Percentiles rank a stretch among this genome's conserved stretches.
Conservation (phyloP, 75 land plant species). For the Sequoiadendron giganteum region DNA sequence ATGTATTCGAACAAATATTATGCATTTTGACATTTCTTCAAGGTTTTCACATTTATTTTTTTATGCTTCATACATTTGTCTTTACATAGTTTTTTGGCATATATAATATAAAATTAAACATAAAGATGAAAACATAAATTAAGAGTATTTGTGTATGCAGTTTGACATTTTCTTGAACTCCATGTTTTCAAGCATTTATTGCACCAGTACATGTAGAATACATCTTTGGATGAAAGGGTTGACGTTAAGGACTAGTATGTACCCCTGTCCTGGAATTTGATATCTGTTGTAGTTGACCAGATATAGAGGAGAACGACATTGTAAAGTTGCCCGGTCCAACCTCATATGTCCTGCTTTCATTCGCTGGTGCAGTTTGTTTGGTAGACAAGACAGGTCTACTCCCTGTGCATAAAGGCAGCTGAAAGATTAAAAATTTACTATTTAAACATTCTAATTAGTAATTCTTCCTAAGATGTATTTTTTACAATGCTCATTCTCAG, state of each 20-base stretch:
- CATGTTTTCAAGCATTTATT: neutral
- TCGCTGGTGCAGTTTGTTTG: slow-evolving; percentile 2
- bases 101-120: neutral
- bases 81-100: neutral
- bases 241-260: neutral
- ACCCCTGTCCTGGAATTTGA: slow-evolving; percentile 54
- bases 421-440: neutral
- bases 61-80: neutral
- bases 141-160: neutral
- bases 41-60: neutral
- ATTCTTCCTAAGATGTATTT: neutral
- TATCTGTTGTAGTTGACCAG: slow-evolving; percentile 53
- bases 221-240: neutral
- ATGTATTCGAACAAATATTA: neutral
- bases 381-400: slow-evolving; percentile 14
- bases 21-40: neutral
- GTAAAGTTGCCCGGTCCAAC: slow-evolving; percentile 62
- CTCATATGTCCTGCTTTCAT: slow-evolving; percentile 33
- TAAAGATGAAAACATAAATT: neutral
- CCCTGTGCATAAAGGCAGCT: neutral
- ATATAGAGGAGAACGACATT: slow-evolving; percentile 39
- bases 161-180: neutral
- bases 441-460: neutral
- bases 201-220: neutral
- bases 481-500: neutral